Evolutionary conservation across 495 filamentous ascomycete genomes (phyloP).

Genomic region (Penicillium steckii): DNA sequence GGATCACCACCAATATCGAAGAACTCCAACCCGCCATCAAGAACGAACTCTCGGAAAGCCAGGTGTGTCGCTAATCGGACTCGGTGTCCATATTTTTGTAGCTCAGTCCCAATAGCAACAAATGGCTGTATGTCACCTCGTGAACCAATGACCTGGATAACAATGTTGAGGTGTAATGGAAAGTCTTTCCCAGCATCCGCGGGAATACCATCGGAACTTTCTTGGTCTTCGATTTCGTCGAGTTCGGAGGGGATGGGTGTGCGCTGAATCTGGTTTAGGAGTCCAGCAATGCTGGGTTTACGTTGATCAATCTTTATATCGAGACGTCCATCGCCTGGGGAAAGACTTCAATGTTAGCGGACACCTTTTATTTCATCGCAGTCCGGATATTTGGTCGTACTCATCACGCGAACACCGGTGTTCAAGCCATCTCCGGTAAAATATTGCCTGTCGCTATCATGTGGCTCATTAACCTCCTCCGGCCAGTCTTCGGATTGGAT

Average conservation of each 20-base stretch:
- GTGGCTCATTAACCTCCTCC: neutral
- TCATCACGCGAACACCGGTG: constrained; percentile 23
- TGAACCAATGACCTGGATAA: constrained; percentile 78
- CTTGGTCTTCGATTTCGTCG: neutral
- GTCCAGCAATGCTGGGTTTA: constrained; percentile 21
- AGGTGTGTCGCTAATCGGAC: constrained; percentile 77
- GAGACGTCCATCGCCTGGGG: constrained; percentile 24
- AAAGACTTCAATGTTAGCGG: neutral
- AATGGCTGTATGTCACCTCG: constrained; percentile 84
- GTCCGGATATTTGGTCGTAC: constrained; percentile 4
- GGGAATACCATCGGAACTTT: constrained; percentile 18
- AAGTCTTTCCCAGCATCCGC: constrained; percentile 57
- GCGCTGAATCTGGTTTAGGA: constrained; percentile 17
- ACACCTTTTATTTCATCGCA: neutral
- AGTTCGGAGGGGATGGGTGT: constrained; percentile 13
- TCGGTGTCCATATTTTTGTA: constrained; percentile 70
- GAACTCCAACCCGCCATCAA: constrained; percentile 72
- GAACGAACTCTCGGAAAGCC: constrained; percentile 67
- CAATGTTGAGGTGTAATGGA: constrained; percentile 63
- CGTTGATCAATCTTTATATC: constrained; percentile 27
- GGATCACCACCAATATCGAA: constrained; percentile 81
- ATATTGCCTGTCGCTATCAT: neutral
- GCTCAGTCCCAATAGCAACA: constrained; percentile 60
- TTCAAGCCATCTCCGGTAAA: constrained; percentile 24
- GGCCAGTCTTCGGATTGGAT: constrained; percentile 20